Evolutionary conservation across 1,284 basidiomycete species (phyloP).

Genomic region (Peniophora sp.): DNA sequence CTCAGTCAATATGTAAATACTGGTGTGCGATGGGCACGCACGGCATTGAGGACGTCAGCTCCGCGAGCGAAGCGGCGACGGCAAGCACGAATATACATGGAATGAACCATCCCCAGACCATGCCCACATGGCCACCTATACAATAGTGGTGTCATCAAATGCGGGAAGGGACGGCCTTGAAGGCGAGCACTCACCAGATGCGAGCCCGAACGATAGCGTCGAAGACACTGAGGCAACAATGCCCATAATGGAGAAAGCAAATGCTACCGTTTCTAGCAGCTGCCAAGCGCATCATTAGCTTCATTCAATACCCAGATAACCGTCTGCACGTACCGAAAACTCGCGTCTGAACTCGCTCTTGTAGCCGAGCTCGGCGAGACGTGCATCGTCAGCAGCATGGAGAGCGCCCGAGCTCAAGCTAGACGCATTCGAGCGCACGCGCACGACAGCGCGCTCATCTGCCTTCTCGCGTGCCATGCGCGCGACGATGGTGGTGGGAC

Average conservation of each 20-base stretch:
- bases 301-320: not conserved
- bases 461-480: too few species aligned
- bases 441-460: too few species aligned
- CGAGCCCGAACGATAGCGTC: slow-evolving; percentile 54
- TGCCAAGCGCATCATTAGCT: slow-evolving; percentile 14
- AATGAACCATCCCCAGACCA: slow-evolving; percentile 75
- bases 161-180: not conserved
- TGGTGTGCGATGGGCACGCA: slow-evolving; percentile 25
- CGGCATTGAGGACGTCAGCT: slow-evolving; percentile 71
- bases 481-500: too few species aligned
- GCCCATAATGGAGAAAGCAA: slow-evolving; percentile 72
- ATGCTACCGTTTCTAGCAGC: slow-evolving; percentile 59
- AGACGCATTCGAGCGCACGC: too few species aligned
- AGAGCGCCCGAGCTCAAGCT: slow-evolving; percentile 12
- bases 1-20: slow-evolving; percentile 1
- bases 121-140: slow-evolving; percentile 63
- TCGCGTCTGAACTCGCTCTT: slow-evolving; percentile 70
- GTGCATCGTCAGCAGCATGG: slow-evolving; percentile 41
- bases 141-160: slow-evolving; percentile 1
- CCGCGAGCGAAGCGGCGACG: slow-evolving; percentile 64
- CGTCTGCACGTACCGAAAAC: slow-evolving; percentile 51
- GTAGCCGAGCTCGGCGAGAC: slow-evolving; percentile 64
- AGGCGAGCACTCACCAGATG: slow-evolving; percentile 40
- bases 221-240: slow-evolving; percentile 64
- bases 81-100: slow-evolving; percentile 62